Percentiles rank a stretch among this genome's conserved stretches.
phyloP scores from a whole-genome alignment of 2,329 filamentous ascomycete genomes.

The Botrytis fabae region DNA sequence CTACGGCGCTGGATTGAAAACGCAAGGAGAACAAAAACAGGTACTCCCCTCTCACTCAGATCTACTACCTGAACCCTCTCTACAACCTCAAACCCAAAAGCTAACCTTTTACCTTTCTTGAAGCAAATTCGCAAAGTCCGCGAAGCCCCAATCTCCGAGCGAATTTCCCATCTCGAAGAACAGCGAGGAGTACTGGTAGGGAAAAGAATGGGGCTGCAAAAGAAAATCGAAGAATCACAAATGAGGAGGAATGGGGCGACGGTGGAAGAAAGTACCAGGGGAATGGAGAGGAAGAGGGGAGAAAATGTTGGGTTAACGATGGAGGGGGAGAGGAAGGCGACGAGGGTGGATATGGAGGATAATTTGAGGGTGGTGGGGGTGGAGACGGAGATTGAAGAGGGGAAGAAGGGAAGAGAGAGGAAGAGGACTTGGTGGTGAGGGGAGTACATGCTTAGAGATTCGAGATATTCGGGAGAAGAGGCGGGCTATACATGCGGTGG shows the following conservation, averaged over 20 bases:
- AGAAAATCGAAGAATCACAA: constrained; percentile 55
- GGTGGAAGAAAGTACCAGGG: constrained; percentile 42
- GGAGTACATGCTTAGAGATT: not conserved
- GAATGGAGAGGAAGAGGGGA: constrained; percentile 37
- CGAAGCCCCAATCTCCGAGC: constrained; percentile 54
- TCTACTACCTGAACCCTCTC: too few species aligned
- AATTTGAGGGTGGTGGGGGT: constrained; percentile 11
- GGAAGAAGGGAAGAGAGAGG: constrained; percentile 7
- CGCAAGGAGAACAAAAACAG: constrained; percentile 51
- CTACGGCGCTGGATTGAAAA: constrained; percentile 61
- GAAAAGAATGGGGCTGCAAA: constrained; percentile 55
- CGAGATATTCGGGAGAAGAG: not conserved
- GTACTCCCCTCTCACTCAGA: constrained; percentile 40
- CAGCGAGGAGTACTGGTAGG: constrained; percentile 50
- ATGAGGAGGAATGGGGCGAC: constrained; percentile 44
- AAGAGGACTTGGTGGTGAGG: constrained; percentile 16
- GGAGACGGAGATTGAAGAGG: not conserved
- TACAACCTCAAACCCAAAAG: not conserved
- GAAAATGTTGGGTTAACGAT: not conserved
- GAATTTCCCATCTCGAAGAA: constrained; percentile 54
- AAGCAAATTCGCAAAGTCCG: constrained; percentile 49
- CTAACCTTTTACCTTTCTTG: not conserved
- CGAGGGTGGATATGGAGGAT: constrained; percentile 5
- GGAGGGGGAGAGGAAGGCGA: not conserved
- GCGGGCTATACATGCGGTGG: too few species aligned